Conservation (phyloP, 768 basidiomycete species). For the Pleurotus pulmonarius region DNA sequence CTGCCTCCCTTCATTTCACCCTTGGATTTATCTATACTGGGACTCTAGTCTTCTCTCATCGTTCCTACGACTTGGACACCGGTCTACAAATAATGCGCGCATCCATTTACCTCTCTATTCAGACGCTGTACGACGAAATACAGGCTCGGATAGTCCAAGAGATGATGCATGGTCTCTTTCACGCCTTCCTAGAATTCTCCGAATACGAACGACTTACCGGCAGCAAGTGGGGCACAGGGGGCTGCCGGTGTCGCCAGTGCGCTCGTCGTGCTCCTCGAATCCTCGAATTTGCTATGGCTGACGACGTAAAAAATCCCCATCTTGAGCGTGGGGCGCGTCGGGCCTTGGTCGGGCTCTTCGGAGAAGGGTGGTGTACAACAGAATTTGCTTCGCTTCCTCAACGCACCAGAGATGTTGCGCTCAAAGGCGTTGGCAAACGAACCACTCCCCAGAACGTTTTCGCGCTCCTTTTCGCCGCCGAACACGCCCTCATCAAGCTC, state of each 20-base stretch:
- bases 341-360: conserved; percentile 80
- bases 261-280: conserved; percentile 76
- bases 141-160: conserved; percentile 83
- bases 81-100: conserved; percentile 87
- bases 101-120: conserved; percentile 73
- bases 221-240: conserved; percentile 79
- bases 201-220: conserved; percentile 73
- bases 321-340: conserved; percentile 71
- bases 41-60: conserved; percentile 87
- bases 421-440: conserved; percentile 71
- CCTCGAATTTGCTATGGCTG: conserved; percentile 72
- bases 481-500: conserved; percentile 56
- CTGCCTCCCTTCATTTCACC: conserved; percentile 90
- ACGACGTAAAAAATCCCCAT: conserved; percentile 72
- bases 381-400: conserved; percentile 74
- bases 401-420: conserved; percentile 60
- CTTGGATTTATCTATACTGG: conserved; percentile 95
- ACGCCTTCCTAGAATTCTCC: conserved; percentile 75
- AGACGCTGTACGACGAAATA: conserved; percentile 72
- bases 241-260: conserved; percentile 83
- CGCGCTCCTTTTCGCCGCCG: conserved; percentile 61
- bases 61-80: conserved; percentile 90
- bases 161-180: conserved; percentile 88
- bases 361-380: conserved; percentile 81
- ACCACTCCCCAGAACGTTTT: conserved; percentile 69